Percentiles rank a stretch among this genome's conserved stretches.
Conservation (phyloP, 495 filamentous ascomycete species). For the Geopyxis carbonaria region DNA sequence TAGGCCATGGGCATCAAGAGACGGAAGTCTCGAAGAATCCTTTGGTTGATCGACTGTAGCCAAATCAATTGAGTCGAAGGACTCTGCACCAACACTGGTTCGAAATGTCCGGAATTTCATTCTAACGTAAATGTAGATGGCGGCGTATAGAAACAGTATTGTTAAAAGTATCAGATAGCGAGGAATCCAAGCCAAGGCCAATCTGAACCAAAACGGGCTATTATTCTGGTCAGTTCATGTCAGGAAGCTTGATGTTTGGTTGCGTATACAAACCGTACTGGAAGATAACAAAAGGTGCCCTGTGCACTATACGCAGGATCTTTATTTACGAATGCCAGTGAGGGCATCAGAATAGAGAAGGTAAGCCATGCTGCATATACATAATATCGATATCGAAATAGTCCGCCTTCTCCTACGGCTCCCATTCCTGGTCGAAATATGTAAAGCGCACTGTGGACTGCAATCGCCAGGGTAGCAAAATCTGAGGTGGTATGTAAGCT, state of each 20-base stretch:
- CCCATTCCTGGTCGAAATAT: conserved; percentile 39
- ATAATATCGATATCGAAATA: conserved; percentile 44
- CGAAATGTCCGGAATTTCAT: conserved; percentile 29
- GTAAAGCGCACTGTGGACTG: conserved; percentile 50
- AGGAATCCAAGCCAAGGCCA: conserved; percentile 52
- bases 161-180: conserved; percentile 48
- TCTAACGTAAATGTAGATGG: conserved; percentile 51
- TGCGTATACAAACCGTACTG: conserved; percentile 27
- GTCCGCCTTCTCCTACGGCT: conserved; percentile 36
- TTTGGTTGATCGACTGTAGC: conserved; percentile 14
- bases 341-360: conserved; percentile 40
- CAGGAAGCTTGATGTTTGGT: too few species aligned
- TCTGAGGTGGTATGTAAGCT: conserved; percentile 30
- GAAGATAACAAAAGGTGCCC: conserved; percentile 51
- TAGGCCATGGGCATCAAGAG: conserved; percentile 21
- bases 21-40: conserved; percentile 13
- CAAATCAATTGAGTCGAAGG: conserved; percentile 21
- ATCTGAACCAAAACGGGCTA: conserved; percentile 42
- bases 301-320: conserved; percentile 37
- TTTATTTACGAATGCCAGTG: conserved; percentile 45
- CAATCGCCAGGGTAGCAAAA: conserved; percentile 50
- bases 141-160: conserved; percentile 44
- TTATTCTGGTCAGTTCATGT: conserved; percentile 1
- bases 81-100: conserved; percentile 22
- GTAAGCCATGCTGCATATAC: conserved; percentile 39